Percentiles rank a stretch among this genome's conserved stretches.
Conservation (phyloP, 148 eudicot genomes). For the Dysphania ambrosioides region DNA sequence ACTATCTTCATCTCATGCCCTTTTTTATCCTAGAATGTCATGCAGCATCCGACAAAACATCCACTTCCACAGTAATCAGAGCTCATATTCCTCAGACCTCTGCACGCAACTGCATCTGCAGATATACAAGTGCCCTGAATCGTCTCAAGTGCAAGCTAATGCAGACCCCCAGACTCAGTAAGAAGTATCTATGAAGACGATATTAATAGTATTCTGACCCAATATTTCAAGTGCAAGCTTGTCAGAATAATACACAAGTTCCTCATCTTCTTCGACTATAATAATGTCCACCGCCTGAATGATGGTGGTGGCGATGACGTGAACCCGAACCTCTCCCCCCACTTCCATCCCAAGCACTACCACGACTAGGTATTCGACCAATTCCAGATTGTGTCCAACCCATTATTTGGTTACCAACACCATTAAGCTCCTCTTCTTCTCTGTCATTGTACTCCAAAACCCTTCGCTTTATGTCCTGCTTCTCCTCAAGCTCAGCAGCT, state of each 20-base stretch:
- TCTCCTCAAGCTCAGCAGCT: constrained; percentile 98
- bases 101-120: background rate
- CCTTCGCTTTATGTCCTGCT: constrained; percentile 88
- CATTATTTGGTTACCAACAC: constrained; percentile 42
- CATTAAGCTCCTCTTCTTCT: constrained; percentile 89
- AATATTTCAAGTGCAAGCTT: background rate
- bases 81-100: background rate
- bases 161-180: background rate
- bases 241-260: background rate
- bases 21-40: constrained; percentile 1
- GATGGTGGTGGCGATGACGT: constrained; percentile 63
- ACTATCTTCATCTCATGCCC: background rate
- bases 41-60: background rate
- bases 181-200: background rate
- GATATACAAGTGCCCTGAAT: background rate
- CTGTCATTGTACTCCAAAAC: constrained; percentile 93
- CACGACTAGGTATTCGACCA: constrained; percentile 47
- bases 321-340: constrained; percentile 57
- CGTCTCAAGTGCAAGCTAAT: background rate
- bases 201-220: background rate
- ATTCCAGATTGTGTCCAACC: constrained; percentile 63
- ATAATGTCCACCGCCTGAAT: constrained; percentile 67
- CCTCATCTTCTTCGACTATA: constrained; percentile 74
- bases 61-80: background rate
- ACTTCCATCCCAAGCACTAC: constrained; percentile 70